phyloP scores from a whole-genome alignment of 495 filamentous ascomycete species.

The Rostrohypoxylon terebratum region DNA sequence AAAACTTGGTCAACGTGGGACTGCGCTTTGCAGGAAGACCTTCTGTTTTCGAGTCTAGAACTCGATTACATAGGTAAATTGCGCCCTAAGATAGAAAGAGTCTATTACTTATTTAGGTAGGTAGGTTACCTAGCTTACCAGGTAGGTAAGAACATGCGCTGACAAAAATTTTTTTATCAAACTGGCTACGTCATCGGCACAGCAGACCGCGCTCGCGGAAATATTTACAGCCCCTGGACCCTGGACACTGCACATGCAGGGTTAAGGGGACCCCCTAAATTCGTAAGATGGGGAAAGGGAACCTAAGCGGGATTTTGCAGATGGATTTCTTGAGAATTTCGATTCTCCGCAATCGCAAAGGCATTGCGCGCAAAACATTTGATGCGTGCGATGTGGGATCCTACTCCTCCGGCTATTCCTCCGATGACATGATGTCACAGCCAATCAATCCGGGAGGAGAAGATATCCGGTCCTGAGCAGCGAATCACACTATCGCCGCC shows the following conservation, averaged over 20 bases:
- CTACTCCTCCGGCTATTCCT: constrained; percentile 33
- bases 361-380: constrained; percentile 6
- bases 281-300: constrained; percentile 22
- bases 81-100: not conserved
- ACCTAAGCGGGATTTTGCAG: not conserved
- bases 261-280: constrained; percentile 36
- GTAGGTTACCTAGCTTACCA: too few species aligned
- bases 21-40: not conserved
- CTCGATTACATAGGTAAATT: not conserved
- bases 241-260: constrained; percentile 38
- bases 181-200: constrained; percentile 34
- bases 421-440: constrained; percentile 6
- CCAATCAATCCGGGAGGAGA: constrained; percentile 21
- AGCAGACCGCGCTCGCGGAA: not conserved
- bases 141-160: not conserved
- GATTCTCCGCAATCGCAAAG: constrained; percentile 43
- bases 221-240: constrained; percentile 31
- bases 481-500: constrained; percentile 14
- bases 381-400: not conserved
- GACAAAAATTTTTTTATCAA: constrained; percentile 1
- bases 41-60: constrained; percentile 33
- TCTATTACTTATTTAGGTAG: not conserved
- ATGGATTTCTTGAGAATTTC: constrained; percentile 38
- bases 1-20: not conserved
- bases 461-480: constrained; percentile 13